Evolutionary conservation across 306 rosid species (phyloP), one percentile per base, ranked within the genome.

Genomic region (Prunus davidiana): DNA sequence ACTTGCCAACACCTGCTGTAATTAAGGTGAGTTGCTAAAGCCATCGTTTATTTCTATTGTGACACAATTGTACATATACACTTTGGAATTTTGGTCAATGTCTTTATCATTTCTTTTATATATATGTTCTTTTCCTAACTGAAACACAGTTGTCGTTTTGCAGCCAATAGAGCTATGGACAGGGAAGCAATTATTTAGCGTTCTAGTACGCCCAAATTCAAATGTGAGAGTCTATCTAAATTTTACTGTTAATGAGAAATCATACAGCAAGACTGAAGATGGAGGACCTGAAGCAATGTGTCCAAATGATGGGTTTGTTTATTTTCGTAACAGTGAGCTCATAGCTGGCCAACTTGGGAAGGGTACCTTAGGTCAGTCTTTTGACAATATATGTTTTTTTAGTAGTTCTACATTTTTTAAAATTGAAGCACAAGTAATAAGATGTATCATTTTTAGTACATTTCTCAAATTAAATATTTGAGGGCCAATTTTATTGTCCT

Each of bases 91-190:
- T 38, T 9, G 13, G 55, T 38, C 52, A 34, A 56, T 72, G 20
- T 72, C 49, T 19, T 45, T 68, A 49, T 64, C 15, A 15, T 54
- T 18, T 56, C 15, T 65, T 25, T 25, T 57, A 64, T 52, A 52
- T 7, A 20, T 13, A 11, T 52, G n/a, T 41, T n/a, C 55, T 73
- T 50, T 32, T 18, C 52, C 27, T 28, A 71, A 16, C 50, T 76
- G 47, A 54, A 30, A 72, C 69, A 71, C 56, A 49, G 70, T 80
- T 77, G 8, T 77, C 81, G 55, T 73, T 50, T 82, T 88, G 85
- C 89, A 94, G 98, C 98, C 98, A 20, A 83, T 91, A 63, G 98
- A 94, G 84, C 95, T 94, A 45, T 94, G 98, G 98, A 94, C 97
- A 61, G 98, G 98, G 51, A 94, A 94, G 79, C 98, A 94, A 79